These are phyloP conservation scores for Rhizopogon vesiculosus DNA, from an alignment of 768 basidiomycete species.

Conservation along the genomic window DNA sequence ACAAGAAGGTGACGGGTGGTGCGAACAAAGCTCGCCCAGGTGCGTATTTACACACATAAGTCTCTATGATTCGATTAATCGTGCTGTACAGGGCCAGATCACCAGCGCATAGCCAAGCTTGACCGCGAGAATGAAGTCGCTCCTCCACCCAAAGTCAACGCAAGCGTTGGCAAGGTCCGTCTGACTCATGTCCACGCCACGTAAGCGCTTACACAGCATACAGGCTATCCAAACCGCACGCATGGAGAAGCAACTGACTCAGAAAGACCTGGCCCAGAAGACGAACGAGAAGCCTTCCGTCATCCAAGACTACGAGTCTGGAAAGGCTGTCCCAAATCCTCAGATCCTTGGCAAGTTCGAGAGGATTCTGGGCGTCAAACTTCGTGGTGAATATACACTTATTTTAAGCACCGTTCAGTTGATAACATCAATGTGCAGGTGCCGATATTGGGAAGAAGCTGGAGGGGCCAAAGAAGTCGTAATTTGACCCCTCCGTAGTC, in stretches of 20 bases:
- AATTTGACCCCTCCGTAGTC: conserved; percentile 37
- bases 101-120: conserved; percentile 89
- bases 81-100: conserved; percentile 68
- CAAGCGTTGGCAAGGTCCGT: conserved; percentile 68
- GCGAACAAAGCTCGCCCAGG: conserved; percentile 76
- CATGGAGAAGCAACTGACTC: conserved; percentile 71
- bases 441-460: conserved; percentile 83
- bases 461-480: conserved; percentile 73
- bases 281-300: conserved; percentile 91
- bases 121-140: conserved; percentile 96
- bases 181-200: conserved; percentile 1
- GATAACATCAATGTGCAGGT: conserved; percentile 35
- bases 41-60: conserved; percentile 24
- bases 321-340: conserved; percentile 81
- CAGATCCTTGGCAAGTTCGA: conserved; percentile 90
- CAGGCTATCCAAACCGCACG: conserved; percentile 83
- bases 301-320: conserved; percentile 85
- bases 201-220: conserved; percentile 9
- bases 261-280: conserved; percentile 91
- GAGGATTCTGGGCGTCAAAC: conserved; percentile 78
- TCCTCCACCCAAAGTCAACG: conserved; percentile 76
- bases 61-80: background rate
- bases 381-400: conserved; percentile 61
- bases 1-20: conserved; percentile 70
- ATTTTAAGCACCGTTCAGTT: background rate